Evolutionary conservation across 805 yeast species (phyloP).

Genomic region (Saccharomyces paradoxus): DNA sequence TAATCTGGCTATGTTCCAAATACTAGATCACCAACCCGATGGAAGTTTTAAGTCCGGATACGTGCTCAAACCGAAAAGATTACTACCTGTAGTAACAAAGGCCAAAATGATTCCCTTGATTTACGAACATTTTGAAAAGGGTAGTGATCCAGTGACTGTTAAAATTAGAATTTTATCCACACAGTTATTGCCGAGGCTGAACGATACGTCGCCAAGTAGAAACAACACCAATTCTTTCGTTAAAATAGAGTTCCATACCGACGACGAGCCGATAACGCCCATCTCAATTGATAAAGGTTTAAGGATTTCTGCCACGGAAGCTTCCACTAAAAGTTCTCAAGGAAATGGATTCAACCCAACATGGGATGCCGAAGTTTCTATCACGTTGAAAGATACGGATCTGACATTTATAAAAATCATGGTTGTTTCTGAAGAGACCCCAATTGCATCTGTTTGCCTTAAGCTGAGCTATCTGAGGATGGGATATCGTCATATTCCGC

Average conservation of each 20-base stretch:
- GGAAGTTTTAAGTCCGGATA: conserved; percentile 49
- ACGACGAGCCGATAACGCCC: conserved; percentile 16
- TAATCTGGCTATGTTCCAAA: conserved; percentile 72
- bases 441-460: conserved; percentile 53
- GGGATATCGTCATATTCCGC: conserved; percentile 78
- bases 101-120: conserved; percentile 20
- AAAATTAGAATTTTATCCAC: conserved; percentile 59
- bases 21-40: conserved; percentile 34
- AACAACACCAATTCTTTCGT: conserved; percentile 20
- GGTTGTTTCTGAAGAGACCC: conserved; percentile 37
- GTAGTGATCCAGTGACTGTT: conserved; percentile 13
- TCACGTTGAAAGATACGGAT: conserved; percentile 32
- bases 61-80: conserved; percentile 57
- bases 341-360: conserved; percentile 83
- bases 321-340: conserved; percentile 30
- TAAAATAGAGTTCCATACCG: conserved; percentile 15
- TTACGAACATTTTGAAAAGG: conserved; percentile 11
- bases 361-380: conserved; percentile 57
- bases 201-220: conserved; percentile 33
- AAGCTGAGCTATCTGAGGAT: conserved; percentile 55
- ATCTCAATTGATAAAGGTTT: conserved; percentile 13
- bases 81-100: conserved; percentile 30
- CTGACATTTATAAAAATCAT: conserved; percentile 51
- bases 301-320: conserved; percentile 8
- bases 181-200: conserved; percentile 73